Percentiles rank a stretch among this genome's conserved stretches.
Conservation (phyloP, 2,329 filamentous ascomycete genomes). For the Trichoderma harzianum region DNA sequence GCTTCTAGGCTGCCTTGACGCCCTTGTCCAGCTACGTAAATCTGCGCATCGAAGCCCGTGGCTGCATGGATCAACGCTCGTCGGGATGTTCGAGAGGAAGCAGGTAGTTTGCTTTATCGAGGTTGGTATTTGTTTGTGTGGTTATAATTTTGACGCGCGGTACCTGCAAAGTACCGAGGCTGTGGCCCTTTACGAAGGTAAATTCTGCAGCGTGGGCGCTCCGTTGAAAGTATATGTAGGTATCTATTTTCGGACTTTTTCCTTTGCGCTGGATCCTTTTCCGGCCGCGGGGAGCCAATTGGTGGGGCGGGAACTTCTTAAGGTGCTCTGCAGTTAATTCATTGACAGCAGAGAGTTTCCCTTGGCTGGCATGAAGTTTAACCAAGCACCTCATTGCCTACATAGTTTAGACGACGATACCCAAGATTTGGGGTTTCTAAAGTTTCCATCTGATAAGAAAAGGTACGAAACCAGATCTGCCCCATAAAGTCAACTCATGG, state of each 20-base stretch:
- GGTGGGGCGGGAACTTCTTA: background rate
- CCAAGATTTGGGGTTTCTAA: background rate
- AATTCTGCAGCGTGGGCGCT: background rate
- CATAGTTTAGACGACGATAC: background rate
- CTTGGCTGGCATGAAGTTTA: background rate
- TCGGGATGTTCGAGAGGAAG: background rate
- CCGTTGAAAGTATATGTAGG: background rate
- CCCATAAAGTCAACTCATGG: background rate
- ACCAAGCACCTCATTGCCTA: background rate
- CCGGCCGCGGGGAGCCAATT: conserved; percentile 4
- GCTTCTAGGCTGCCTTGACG: background rate
- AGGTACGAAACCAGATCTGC: background rate
- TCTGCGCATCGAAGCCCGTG: background rate
- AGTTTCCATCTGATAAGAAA: background rate
- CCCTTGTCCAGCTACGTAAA: background rate
- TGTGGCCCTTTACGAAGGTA: background rate
- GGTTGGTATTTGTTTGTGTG: background rate
- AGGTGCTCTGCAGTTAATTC: background rate
- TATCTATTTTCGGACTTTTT: conserved; percentile 1
- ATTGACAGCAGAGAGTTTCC: background rate
- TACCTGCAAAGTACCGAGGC: conserved; percentile 3
- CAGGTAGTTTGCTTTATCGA: background rate
- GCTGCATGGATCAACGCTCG: background rate
- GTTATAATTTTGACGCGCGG: background rate
- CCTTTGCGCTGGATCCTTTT: background rate